Evolutionary conservation across 2,329 filamentous ascomycete species (phyloP), one percentile per base, ranked within the genome.

Genomic region (Pseudogymnoascus destructans): DNA sequence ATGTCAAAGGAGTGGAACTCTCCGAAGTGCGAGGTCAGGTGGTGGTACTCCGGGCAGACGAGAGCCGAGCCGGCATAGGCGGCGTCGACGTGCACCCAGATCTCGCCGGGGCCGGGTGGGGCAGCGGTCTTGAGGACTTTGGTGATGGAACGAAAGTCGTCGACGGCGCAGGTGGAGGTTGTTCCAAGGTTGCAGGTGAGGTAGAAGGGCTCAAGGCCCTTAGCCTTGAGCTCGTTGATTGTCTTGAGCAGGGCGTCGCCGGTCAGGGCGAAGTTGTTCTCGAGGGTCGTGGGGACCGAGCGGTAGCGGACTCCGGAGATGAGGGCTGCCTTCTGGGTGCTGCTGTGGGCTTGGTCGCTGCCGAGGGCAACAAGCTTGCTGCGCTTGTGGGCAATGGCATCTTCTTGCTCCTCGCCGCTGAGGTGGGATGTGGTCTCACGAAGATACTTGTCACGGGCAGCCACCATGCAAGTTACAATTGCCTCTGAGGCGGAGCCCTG

Each of bases 61-160:
- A 97, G 80, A 0, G 91, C 87, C 0, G 89, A 84, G 1, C 92
- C 92, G 0, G 92, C 92, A 71, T 95, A 96, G 0, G 92, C 92
- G 9, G 89, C 92, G 72, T 97, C 92, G 58, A 96, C 81, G 72
- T 97, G 92, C 17, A 95, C 86, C 91, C 92, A 96, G 57, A 96
- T 74, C 63, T 81, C 76, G 57, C 76, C 74, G 9, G 67, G 63
- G 3, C 67, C 19, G 66, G 71, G 54, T 67, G 73, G 73, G 64
- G 70, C 59, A 66, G 72, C 67, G 66, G 67, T 59, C 62, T 71
- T 38, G 61, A 73, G 30, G 32, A 68, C 54, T 60, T 69, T 58
- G 57, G 66, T 59, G 63, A 69, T 65, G 59, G 68, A 63, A 9
- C 32, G 77, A 65, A 95, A 87, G 67, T 90, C 85, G 71, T 97